Conservation (phyloP, 495 filamentous ascomycete genomes). For the Wilcoxina mikolae region DNA sequence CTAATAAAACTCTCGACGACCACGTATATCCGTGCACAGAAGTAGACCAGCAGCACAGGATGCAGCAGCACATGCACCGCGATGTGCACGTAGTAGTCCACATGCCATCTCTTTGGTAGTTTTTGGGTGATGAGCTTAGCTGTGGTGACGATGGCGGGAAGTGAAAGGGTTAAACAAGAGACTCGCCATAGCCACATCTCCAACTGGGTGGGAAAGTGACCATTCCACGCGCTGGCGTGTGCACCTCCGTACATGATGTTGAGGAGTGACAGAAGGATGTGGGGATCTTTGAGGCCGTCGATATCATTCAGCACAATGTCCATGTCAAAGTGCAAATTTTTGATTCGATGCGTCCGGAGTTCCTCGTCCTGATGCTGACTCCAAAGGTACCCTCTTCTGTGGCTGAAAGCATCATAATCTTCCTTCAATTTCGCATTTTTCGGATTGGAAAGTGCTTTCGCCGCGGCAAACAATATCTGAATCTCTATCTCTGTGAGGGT, state of each 20-base stretch:
- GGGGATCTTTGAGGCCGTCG: not conserved
- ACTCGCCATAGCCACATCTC: slow-evolving; percentile 12
- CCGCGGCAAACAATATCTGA: not conserved
- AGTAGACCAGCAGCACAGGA: not conserved
- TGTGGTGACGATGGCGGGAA: not conserved
- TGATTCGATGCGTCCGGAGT: not conserved
- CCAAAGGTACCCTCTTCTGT: not conserved
- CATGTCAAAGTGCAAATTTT: slow-evolving; percentile 4
- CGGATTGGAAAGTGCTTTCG: not conserved
- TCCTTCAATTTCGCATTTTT: not conserved
- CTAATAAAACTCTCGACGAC: slow-evolving; percentile 10
- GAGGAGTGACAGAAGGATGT: not conserved
- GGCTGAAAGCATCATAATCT: not conserved
- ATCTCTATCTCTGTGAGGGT: not conserved
- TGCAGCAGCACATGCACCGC: slow-evolving; percentile 2
- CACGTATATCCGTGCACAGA: slow-evolving; percentile 5
- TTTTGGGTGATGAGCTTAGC: not conserved
- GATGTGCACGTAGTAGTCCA: slow-evolving; percentile 1
- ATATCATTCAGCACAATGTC: slow-evolving; percentile 1
- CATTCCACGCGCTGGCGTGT: slow-evolving; percentile 12
- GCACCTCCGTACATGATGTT: slow-evolving; percentile 1
- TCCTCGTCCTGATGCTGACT: not conserved
- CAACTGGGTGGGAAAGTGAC: slow-evolving; percentile 7
- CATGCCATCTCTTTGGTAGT: not conserved
- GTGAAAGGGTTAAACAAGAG: not conserved